These are phyloP conservation scores for Monsonia emarginata DNA, from an alignment of 441 rosid species.

Conservation along the genomic window DNA sequence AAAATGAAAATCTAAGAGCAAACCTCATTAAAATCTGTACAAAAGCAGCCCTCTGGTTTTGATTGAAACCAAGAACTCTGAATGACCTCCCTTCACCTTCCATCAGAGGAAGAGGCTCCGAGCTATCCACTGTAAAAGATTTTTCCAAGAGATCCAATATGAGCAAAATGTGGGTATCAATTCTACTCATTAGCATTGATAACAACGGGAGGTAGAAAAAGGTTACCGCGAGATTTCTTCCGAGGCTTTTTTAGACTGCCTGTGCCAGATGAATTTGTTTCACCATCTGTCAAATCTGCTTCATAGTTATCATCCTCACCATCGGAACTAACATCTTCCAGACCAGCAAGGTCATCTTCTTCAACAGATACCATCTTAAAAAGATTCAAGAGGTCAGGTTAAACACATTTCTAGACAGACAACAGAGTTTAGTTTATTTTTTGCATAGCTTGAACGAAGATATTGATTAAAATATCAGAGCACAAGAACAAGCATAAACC, in stretches of 20 bases:
- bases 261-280: slow-evolving; percentile 55
- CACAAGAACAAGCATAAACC: neutral
- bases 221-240: slow-evolving; percentile 68
- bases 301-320: slow-evolving; percentile 94
- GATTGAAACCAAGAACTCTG: slow-evolving; percentile 85
- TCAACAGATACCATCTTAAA: slow-evolving; percentile 93
- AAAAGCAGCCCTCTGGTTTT: slow-evolving; percentile 88
- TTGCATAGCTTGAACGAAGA: neutral
- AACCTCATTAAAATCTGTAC: slow-evolving; percentile 92
- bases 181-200: slow-evolving; percentile 5
- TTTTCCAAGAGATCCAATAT: slow-evolving; percentile 15
- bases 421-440: neutral
- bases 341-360: slow-evolving; percentile 97
- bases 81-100: slow-evolving; percentile 98
- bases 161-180: slow-evolving; percentile 6
- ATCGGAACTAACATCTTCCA: slow-evolving; percentile 91
- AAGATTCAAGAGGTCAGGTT: slow-evolving; percentile 15
- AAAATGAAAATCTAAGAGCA: slow-evolving; percentile 14
- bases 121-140: slow-evolving; percentile 43
- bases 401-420: neutral
- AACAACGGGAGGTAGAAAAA: slow-evolving; percentile 7
- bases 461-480: neutral
- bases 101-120: slow-evolving; percentile 78
- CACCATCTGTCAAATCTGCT: slow-evolving; percentile 80
- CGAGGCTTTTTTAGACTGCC: slow-evolving; percentile 50